Evolutionary conservation across 2,329 filamentous ascomycete species (phyloP).

Genomic region (Ophiostoma perfectum): DNA sequence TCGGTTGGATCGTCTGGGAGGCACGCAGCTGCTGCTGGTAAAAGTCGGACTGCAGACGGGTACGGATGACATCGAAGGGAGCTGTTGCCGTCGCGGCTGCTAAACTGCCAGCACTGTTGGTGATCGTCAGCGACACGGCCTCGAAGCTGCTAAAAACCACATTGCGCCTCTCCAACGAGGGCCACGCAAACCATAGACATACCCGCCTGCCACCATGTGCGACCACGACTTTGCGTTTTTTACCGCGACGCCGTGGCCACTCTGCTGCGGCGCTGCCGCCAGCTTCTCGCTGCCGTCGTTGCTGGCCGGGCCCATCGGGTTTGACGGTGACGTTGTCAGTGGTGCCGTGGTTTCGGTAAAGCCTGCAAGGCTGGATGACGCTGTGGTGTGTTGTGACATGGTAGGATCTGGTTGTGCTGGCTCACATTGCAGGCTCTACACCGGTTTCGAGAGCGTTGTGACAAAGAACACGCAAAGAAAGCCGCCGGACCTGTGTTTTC

Average conservation of each 20-base stretch:
- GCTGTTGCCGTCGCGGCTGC: conserved; percentile 88
- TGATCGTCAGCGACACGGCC: background rate
- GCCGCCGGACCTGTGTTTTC: background rate
- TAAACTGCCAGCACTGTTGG: conserved; percentile 73
- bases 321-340: conserved; percentile 5
- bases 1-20: conserved; percentile 48
- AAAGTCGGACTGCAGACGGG: conserved; percentile 86
- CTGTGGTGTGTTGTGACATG: conserved; percentile 24
- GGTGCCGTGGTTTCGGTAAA: conserved; percentile 16
- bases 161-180: background rate
- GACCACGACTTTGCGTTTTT: conserved; percentile 70
- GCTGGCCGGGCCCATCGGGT: background rate
- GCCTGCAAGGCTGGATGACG: conserved; percentile 19
- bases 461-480: background rate
- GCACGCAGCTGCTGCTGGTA: conserved; percentile 78
- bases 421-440: conserved; percentile 19
- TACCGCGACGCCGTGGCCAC: conserved; percentile 32
- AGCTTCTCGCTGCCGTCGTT: background rate
- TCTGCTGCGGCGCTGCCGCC: background rate
- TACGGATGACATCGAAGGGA: conserved; percentile 90
- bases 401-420: background rate
- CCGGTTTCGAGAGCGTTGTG: background rate
- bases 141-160: background rate
- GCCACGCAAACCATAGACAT: conserved; percentile 32
- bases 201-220: conserved; percentile 89